Conservation (phyloP, 257 asterid genomes). For the Scutellaria baicalensis region DNA sequence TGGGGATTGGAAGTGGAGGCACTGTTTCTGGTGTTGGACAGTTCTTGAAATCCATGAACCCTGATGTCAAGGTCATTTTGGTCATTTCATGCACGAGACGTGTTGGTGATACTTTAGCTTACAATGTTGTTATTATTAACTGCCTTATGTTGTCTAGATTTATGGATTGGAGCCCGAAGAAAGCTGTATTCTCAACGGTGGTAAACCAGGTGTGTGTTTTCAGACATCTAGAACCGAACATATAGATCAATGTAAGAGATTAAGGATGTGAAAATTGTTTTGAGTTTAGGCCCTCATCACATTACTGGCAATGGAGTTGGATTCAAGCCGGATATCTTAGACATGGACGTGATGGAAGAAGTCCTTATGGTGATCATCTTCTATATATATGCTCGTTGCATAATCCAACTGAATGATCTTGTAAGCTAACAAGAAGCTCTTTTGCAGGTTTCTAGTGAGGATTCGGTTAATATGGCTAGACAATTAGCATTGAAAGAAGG, state of each 20-base stretch:
- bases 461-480: constrained; percentile 85
- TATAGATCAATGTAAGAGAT: background rate
- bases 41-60: constrained; percentile 79
- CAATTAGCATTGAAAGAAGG: constrained; percentile 90
- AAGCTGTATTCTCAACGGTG: constrained; percentile 86
- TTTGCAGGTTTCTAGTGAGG: constrained; percentile 87
- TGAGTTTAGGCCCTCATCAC: constrained; percentile 77
- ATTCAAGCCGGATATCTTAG: constrained; percentile 92
- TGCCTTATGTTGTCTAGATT: constrained; percentile 34
- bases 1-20: constrained; percentile 99
- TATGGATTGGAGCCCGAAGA: constrained; percentile 93
- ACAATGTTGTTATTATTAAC: background rate
- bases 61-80: constrained; percentile 63
- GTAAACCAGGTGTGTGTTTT: constrained; percentile 68
- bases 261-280: background rate
- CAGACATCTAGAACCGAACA: background rate
- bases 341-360: constrained; percentile 97
- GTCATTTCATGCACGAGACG: background rate
- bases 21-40: constrained; percentile 96
- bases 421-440: background rate
- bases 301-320: constrained; percentile 99
- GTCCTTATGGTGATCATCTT: constrained; percentile 66
- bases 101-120: background rate
- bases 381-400: background rate
- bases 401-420: background rate